Conservation (phyloP, 805 yeast genomes). For the Candida ipomoeae region DNA sequence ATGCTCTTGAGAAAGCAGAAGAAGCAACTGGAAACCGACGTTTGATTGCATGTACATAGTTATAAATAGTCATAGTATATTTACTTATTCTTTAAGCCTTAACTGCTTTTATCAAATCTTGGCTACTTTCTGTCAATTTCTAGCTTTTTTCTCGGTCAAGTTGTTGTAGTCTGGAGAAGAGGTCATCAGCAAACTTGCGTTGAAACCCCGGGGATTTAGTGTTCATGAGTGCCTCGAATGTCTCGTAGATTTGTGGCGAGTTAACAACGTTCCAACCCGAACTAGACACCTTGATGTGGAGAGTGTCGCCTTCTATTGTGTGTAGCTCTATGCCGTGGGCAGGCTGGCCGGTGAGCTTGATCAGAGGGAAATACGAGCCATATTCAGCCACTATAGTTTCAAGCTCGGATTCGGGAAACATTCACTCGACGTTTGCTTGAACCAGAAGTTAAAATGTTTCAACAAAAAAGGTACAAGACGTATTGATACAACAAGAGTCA, state of each 20-base stretch:
- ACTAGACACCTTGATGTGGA: slow-evolving; percentile 7
- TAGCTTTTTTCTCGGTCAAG: not conserved
- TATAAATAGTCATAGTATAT: not conserved
- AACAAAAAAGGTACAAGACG: too few species aligned
- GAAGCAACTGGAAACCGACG: slow-evolving; percentile 4
- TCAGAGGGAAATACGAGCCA: slow-evolving; percentile 11
- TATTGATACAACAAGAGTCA: too few species aligned
- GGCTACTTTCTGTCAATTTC: too few species aligned
- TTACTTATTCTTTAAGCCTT: not conserved
- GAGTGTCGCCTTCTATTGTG: slow-evolving; percentile 9
- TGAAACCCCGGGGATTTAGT: slow-evolving; percentile 12
- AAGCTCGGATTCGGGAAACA: slow-evolving; percentile 1
- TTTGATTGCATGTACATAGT: slow-evolving; percentile 2
- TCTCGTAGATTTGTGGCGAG: slow-evolving; percentile 4
- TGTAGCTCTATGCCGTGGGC: slow-evolving; percentile 4
- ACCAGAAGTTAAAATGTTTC: too few species aligned
- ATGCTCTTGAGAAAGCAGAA: slow-evolving; percentile 23
- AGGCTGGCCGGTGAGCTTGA: not conserved
- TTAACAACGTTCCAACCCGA: slow-evolving; percentile 14
- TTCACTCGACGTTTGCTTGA: not conserved
- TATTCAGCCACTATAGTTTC: slow-evolving; percentile 9
- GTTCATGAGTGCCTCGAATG: slow-evolving; percentile 19
- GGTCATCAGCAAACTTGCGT: slow-evolving; percentile 11
- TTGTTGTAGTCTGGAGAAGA: slow-evolving; percentile 10
- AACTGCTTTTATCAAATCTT: not conserved